These are phyloP conservation scores for Colletotrichum sp. DNA, from an alignment of 2,329 filamentous ascomycete genomes.

Conservation along the genomic window DNA sequence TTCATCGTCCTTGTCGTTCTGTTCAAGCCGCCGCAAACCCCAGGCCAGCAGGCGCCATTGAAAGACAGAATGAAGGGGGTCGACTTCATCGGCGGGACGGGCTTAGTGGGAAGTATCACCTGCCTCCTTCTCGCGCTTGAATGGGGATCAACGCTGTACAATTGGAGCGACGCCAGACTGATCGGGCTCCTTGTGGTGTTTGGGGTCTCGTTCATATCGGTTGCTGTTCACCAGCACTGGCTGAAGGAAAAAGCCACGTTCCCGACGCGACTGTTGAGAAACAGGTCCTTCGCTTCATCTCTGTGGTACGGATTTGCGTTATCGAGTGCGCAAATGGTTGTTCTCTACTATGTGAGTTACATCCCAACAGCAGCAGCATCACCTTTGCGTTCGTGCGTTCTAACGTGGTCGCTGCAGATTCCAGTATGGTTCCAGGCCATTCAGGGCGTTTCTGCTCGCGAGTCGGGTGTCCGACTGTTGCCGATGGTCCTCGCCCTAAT, in stretches of 20 bases:
- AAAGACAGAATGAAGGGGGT: background rate
- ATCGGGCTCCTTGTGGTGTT: background rate
- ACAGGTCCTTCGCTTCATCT: background rate
- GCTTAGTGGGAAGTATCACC: slow-evolving; percentile 26
- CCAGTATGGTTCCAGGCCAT: slow-evolving; percentile 53
- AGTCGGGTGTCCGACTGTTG: slow-evolving; percentile 43
- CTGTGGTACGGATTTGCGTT: background rate
- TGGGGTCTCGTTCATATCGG: background rate
- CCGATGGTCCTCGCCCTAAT: slow-evolving; percentile 38
- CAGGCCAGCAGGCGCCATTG: background rate
- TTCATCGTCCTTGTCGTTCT: slow-evolving; percentile 52
- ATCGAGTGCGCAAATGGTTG: background rate
- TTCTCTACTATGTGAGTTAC: slow-evolving; percentile 1
- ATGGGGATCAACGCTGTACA: slow-evolving; percentile 41
- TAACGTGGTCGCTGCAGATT: slow-evolving; percentile 24
- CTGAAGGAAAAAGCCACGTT: background rate
- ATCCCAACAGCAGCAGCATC: background rate
- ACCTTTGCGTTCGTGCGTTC: background rate
- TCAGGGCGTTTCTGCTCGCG: slow-evolving; percentile 41
- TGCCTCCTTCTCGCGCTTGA: slow-evolving; percentile 49
- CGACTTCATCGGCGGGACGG: slow-evolving; percentile 27
- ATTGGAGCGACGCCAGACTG: slow-evolving; percentile 20
- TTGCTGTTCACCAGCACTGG: background rate
- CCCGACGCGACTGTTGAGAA: background rate
- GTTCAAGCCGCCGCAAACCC: slow-evolving; percentile 29